Evolutionary conservation across 2,329 filamentous ascomycete species (phyloP), one percentile per base, ranked within the genome.

Genomic region (Fonsecaea nubica): DNA sequence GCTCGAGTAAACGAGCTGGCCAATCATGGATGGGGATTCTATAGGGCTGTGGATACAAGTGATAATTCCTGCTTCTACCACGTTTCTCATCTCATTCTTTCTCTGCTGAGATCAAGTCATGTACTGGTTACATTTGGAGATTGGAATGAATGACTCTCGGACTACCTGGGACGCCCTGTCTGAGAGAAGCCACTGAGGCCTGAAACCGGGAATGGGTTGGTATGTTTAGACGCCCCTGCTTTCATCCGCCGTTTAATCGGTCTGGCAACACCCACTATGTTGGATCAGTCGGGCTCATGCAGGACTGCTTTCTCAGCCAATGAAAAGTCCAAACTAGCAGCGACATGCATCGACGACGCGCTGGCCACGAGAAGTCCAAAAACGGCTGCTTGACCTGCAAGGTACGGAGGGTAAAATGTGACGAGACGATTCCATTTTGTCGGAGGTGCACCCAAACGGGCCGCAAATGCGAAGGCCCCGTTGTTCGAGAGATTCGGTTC

Each of bases 381-480:
- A 71, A 68, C 48, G 68, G 69, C 0, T 71, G 69, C 53, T 56
- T 68, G 9, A 70, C 69, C 32, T 71, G 69, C 68, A 69, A 66
- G 36, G 66, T 68, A 45, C 68, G 68, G 58, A 62, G 58, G 56
- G 48, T 70, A 12, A 70, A 70, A 62, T 70, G 68, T 38, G 68
- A 68, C 57, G 68, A 70, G 61, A 68, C 68, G 58, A 65, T 5
- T 40, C 68, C 68, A n/a, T 59, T 42, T 60, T 68, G 68, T 62
- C 65, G 60, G 36, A 63, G 54, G 33, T 70, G 68, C 58, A 68
- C 63, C 32, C 38, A 66, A 36, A 61, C 68, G 21, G 68, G 68
- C 40, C 65, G 68, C 58, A 61, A 64, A 15, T 69, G 68, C 36
- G 65, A 67, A 65, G 68, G 65, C 4, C 68, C 68, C 15, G 50